These are phyloP conservation scores for Fraxinus paxiana DNA, from an alignment of 305 asterid genomes.

Conservation along the genomic window DNA sequence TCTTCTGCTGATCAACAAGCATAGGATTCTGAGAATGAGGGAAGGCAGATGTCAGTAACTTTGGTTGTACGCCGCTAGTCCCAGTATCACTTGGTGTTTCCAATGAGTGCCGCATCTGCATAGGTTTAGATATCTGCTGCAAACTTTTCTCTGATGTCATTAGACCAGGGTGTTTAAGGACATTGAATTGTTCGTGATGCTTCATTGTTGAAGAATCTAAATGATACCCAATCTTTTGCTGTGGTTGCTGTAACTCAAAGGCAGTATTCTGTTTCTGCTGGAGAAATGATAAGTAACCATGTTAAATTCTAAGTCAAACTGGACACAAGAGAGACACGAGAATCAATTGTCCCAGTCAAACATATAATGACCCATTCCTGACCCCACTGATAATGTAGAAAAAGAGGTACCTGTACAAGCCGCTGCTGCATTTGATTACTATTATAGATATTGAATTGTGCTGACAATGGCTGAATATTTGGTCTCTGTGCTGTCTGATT, in stretches of 20 bases:
- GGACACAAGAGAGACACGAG: background rate
- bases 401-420: conserved; percentile 23
- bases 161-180: conserved; percentile 22
- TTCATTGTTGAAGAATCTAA: conserved; percentile 18
- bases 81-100: conserved; percentile 22
- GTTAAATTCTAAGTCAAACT: background rate
- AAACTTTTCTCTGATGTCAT: conserved; percentile 17
- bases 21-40: conserved; percentile 27
- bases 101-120: background rate
- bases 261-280: background rate
- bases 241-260: conserved; percentile 12
- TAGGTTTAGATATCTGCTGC: background rate
- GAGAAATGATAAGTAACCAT: background rate
- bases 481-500: conserved; percentile 16
- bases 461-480: conserved; percentile 18
- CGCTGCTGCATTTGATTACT: conserved; percentile 11
- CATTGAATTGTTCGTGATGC: conserved; percentile 22
- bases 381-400: background rate
- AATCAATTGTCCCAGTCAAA: background rate
- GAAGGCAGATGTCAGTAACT: conserved; percentile 26
- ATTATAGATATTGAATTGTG: conserved; percentile 20
- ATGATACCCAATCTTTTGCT: conserved; percentile 17
- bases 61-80: conserved; percentile 14
- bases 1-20: conserved; percentile 22
- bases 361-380: background rate